Evolutionary conservation across 2,329 filamentous ascomycete genomes (phyloP), one percentile per base, ranked within the genome.

Genomic region (Emmonsia crescens): DNA sequence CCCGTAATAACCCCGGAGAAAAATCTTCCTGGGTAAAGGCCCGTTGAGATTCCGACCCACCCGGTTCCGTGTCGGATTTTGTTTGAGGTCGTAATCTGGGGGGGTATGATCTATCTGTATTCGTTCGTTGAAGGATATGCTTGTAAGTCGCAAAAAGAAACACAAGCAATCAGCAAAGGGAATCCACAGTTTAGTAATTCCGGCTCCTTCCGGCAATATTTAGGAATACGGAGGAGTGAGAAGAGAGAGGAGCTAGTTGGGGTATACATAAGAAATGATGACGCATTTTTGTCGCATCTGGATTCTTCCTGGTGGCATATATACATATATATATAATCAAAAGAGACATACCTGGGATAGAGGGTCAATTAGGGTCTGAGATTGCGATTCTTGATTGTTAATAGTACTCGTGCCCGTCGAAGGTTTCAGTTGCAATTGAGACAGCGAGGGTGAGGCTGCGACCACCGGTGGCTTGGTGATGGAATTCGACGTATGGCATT

Each of bases 41-140:
- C 59, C 69, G 70, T 29, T 73, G 73, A 51, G 68, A 66, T 31
- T 77, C 75, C 46, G 71, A 70, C 61, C 70, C 70, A 60, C 73
- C 72, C 57, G 74, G 71, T 61, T 77, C 76, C 64, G 72, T 72
- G 64, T 79, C 76, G 61, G 74, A 71, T 56, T 74, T 72, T n/a
- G 73, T 71, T 60, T 72, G 73, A 24, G 74, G 70, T 24, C 77
- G 71, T 57, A 74, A 62, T 65, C 73, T 78, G 33, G 74, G 64
- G 10, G 83, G 78, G 60, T 85, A 81, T 9, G 83, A 80, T 60
- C 79, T 79, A 61, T 84, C 80, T 49, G 85, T 87, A 68, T 85
- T 87, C 60, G 86, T 88, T 67, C 87, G 83, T 69, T 85, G 81
- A 60, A 89, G 77, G 54, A 86, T 86, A 68, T 86, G 83, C 82